phyloP scores from a whole-genome alignment of 2,329 filamentous ascomycete genomes.

The Microthyrium microscopicum region DNA sequence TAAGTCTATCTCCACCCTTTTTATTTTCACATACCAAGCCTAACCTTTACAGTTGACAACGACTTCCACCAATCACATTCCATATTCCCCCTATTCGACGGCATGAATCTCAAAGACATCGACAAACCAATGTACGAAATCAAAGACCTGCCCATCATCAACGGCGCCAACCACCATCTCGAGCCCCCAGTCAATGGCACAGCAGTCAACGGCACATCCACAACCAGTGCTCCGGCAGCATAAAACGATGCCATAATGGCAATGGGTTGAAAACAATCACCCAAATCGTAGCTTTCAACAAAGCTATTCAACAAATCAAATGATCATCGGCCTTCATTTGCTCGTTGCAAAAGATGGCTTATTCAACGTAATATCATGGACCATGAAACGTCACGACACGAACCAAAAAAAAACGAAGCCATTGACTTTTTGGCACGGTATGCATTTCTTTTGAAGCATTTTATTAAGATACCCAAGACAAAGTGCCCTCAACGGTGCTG shows the following conservation, averaged over 20 bases:
- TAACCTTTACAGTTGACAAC: conserved; percentile 62
- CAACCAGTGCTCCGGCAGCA: too few relatives aligned
- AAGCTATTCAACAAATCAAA: not conserved
- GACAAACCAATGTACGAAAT: conserved; percentile 26
- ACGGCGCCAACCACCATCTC: too few relatives aligned
- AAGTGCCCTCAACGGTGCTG: not conserved
- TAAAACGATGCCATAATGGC: not conserved
- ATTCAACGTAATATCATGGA: not conserved
- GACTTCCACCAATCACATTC: conserved; percentile 76
- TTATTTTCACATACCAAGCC: not conserved
- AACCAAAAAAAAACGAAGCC: not conserved
- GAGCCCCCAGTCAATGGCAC: too few relatives aligned
- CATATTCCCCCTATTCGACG: conserved; percentile 77
- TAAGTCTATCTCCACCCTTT: conserved; percentile 31
- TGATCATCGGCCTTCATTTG: not conserved
- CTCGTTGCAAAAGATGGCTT: not conserved
- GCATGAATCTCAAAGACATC: conserved; percentile 50
- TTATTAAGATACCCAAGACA: not conserved
- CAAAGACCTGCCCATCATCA: not conserved
- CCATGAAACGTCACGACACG: not conserved
- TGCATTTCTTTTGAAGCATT: not conserved
- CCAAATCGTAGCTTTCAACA: not conserved
- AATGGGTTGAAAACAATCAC: not conserved
- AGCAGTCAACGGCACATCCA: too few relatives aligned
- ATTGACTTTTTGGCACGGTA: not conserved